Percentiles rank a stretch among this genome's conserved stretches.
These are phyloP conservation scores for Forsythia viridissima DNA, from an alignment of 257 asterid genomes.

Conservation along the genomic window DNA sequence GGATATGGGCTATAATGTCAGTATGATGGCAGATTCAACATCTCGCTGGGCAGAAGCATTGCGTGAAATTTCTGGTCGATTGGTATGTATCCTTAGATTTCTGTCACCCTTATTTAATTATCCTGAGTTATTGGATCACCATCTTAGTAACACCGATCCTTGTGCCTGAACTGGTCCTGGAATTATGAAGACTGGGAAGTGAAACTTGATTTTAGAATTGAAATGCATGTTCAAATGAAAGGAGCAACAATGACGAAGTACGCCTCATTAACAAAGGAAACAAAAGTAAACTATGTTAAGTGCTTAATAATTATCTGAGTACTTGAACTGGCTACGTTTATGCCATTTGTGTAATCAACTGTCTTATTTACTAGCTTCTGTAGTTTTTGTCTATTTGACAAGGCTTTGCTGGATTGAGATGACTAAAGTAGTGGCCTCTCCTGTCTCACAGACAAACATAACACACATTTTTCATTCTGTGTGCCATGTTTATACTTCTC, in stretches of 20 bases:
- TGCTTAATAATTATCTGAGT: background rate
- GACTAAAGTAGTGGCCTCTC: background rate
- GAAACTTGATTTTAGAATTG: background rate
- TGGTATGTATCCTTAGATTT: conserved; percentile 55
- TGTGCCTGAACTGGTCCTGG: background rate
- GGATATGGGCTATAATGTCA: conserved; percentile 99
- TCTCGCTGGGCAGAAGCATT: conserved; percentile 99
- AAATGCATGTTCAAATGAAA: background rate
- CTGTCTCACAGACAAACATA: background rate
- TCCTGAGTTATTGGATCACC: background rate
- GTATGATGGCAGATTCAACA: conserved; percentile 99
- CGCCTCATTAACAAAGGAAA: background rate
- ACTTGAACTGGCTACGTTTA: background rate
- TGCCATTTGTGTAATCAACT: background rate
- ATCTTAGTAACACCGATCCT: background rate
- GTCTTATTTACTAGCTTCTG: background rate
- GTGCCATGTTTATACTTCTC: background rate
- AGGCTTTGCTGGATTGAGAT: background rate
- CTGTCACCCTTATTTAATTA: conserved; percentile 19
- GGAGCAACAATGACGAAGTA: background rate
- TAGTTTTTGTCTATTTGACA: background rate
- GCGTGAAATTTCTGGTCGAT: conserved; percentile 99
- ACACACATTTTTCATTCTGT: background rate
- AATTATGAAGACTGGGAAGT: background rate
- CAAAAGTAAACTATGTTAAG: background rate